Conservation (phyloP, 2,329 filamentous ascomycete species). For the Apiospora marii region DNA sequence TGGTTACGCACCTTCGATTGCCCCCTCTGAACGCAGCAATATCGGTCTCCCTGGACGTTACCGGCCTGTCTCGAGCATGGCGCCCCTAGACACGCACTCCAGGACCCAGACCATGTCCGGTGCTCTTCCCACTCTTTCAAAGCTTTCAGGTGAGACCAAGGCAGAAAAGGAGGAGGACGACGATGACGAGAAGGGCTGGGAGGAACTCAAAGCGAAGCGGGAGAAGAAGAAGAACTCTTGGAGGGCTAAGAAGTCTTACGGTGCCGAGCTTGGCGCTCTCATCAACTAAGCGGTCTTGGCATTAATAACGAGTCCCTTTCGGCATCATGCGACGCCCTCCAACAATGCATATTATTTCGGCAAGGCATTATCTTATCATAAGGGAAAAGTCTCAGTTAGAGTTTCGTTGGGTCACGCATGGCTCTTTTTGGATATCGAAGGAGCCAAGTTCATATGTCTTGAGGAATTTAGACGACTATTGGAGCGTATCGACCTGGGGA, state of each 20-base stretch:
- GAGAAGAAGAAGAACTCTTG: conserved; percentile 73
- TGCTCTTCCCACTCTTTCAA: conserved; percentile 47
- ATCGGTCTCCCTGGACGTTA: conserved; percentile 90
- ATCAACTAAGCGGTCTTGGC: conserved; percentile 45
- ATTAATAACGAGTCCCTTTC: not conserved
- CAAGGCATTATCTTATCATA: conserved; percentile 3
- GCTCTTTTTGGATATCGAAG: not conserved
- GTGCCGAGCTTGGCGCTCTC: conserved; percentile 56
- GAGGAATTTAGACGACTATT: conserved; percentile 4
- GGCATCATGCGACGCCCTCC: not conserved
- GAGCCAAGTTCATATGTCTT: not conserved
- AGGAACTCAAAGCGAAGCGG: conserved; percentile 73
- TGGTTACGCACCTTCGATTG: conserved; percentile 88
- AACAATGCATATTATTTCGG: not conserved
- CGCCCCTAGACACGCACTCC: conserved; percentile 43
- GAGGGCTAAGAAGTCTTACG: conserved; percentile 66
- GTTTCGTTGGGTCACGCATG: not conserved
- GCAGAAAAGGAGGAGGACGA: conserved; percentile 56
- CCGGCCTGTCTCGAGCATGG: conserved; percentile 80
- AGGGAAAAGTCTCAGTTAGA: conserved; percentile 13
- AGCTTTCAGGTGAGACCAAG: conserved; percentile 49
- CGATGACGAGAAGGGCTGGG: conserved; percentile 74
- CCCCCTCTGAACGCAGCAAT: conserved; percentile 94
- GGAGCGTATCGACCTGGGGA: not conserved
- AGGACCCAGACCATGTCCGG: conserved; percentile 55